A percentile compares a stretch with the other conserved stretches of the same genome.
Evolutionary conservation across 2,329 filamentous ascomycete genomes (phyloP).

Genomic region (Cladosporium sp.): DNA sequence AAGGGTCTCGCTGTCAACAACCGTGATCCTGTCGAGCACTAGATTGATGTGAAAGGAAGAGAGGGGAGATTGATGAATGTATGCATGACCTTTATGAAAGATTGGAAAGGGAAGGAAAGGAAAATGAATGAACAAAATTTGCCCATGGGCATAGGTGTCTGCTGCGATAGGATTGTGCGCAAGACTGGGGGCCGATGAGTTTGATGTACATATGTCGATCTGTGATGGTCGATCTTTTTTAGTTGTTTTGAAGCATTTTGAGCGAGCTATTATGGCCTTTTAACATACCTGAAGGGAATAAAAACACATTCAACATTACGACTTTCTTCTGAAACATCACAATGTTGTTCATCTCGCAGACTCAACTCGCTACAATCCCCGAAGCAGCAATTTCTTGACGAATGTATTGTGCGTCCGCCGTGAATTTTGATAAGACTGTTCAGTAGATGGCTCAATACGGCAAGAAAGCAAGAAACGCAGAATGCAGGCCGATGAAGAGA

Average conservation of each 20-base stretch:
- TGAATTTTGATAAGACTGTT: too few relatives aligned
- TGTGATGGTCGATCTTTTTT: background rate
- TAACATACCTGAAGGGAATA: background rate
- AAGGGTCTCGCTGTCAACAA: conserved; percentile 23
- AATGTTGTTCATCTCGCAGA: too few relatives aligned
- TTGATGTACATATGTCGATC: background rate
- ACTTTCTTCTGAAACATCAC: background rate
- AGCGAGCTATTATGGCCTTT: background rate
- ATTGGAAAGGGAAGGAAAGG: background rate
- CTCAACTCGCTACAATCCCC: too few relatives aligned
- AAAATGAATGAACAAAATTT: background rate
- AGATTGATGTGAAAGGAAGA: background rate
- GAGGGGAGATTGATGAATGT: background rate
- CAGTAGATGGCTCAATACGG: too few relatives aligned
- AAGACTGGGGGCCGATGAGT: background rate
- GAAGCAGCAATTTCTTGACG: too few relatives aligned
- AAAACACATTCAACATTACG: background rate
- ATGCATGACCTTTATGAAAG: background rate
- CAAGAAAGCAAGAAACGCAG: too few relatives aligned
- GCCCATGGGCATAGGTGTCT: background rate
- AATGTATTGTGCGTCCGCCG: too few relatives aligned
- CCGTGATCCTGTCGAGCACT: conserved; percentile 19
- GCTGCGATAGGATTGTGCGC: background rate
- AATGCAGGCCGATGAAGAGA: too few relatives aligned
- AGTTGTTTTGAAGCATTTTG: background rate